Evolutionary conservation across 164 flowering plant genomes (phyloP).

Genomic region (Tinospora cordifolia): DNA sequence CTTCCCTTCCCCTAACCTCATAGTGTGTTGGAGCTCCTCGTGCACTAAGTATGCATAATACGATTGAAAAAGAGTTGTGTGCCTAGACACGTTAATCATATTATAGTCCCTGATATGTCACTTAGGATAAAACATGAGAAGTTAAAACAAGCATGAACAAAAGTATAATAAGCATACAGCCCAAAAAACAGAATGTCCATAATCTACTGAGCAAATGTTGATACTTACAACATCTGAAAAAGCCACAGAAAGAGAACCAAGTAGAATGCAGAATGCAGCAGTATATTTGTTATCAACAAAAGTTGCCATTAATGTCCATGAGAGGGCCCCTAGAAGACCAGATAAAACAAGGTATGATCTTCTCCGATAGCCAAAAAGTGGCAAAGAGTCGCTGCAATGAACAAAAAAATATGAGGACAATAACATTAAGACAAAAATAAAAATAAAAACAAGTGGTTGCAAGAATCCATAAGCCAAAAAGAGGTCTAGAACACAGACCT

Average conservation of each 20-base stretch:
- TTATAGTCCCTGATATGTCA: neutral
- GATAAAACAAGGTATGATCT: slow-evolving; percentile 91
- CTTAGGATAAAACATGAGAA: neutral
- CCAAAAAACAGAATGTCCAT: neutral
- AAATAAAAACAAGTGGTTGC: slow-evolving; percentile 1
- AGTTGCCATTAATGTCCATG: slow-evolving; percentile 94
- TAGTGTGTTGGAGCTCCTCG: too few species aligned
- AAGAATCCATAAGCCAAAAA: neutral
- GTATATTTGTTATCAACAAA: slow-evolving; percentile 77
- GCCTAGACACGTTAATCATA: neutral
- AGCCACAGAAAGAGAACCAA: slow-evolving; percentile 98
- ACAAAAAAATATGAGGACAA: slow-evolving; percentile 12
- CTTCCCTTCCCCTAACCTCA: too few species aligned
- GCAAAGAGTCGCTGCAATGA: slow-evolving; percentile 71
- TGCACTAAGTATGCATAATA: too few species aligned
- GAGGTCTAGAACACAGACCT: slow-evolving; percentile 38
- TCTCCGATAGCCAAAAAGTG: slow-evolving; percentile 98
- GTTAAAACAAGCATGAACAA: neutral
- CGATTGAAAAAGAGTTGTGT: too few species aligned
- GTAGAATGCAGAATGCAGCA: slow-evolving; percentile 90
- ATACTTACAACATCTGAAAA: slow-evolving; percentile 96
- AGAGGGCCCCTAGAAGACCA: slow-evolving; percentile 89
- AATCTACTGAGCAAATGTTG: neutral
- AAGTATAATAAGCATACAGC: neutral
- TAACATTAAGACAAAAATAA: slow-evolving; percentile 8